phyloP scores from a whole-genome alignment of 345 rosid genomes.

The Streptanthus diversifolius region DNA sequence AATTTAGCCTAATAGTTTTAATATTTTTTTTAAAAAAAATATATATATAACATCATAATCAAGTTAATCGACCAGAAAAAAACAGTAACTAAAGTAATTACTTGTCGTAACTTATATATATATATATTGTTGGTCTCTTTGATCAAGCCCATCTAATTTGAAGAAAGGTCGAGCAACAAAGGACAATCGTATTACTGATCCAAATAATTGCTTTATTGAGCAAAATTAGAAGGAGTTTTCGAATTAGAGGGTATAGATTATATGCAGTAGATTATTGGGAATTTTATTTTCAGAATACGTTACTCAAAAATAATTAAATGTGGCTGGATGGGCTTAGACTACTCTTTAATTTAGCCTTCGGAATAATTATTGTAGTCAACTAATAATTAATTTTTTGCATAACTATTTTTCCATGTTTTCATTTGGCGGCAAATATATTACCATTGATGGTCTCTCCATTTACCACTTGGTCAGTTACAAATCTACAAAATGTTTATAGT shows the following conservation, averaged over 20 bases:
- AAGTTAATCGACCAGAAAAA: no score
- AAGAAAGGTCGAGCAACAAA: background rate
- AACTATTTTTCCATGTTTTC: background rate
- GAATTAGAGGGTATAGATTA: background rate
- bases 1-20: no score
- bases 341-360: conserved; percentile 12
- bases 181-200: no score
- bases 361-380: conserved; percentile 17
- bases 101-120: no score
- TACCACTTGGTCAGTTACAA: conserved; percentile 20
- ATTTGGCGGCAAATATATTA: conserved; percentile 13
- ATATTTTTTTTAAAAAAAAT: no score
- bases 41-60: no score
- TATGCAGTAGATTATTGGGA: background rate
- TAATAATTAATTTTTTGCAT: conserved; percentile 2
- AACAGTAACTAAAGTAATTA: no score
- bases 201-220: no score
- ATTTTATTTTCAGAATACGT: background rate
- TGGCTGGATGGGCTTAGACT: background rate
- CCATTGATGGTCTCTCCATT: conserved; percentile 12
- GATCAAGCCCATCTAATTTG: background rate
- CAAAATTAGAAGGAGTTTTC: background rate
- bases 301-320: background rate
- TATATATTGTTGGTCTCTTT: background rate
- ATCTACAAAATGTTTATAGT: background rate